These are phyloP conservation scores for Hymenoscyphus repandus DNA, from an alignment of 2,329 filamentous ascomycete genomes.

Conservation along the genomic window DNA sequence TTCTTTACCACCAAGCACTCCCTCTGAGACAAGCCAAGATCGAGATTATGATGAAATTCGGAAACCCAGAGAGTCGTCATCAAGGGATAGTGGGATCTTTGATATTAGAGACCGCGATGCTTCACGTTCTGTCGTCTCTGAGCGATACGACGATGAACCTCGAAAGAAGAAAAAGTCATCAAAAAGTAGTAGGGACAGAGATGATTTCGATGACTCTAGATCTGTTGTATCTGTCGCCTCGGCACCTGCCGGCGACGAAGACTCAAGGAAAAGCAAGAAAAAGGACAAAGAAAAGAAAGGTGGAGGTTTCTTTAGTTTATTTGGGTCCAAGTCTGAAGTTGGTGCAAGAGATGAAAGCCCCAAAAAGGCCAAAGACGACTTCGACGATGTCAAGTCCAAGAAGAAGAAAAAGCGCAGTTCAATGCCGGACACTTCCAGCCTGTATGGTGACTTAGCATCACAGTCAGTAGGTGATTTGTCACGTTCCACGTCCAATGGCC, in stretches of 20 bases:
- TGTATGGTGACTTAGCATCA: constrained; percentile 23
- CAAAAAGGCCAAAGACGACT: constrained; percentile 24
- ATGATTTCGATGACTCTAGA: constrained; percentile 44
- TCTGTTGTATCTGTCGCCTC: constrained; percentile 42
- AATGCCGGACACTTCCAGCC: constrained; percentile 20
- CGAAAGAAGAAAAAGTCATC: constrained; percentile 17
- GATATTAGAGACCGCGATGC: constrained; percentile 37
- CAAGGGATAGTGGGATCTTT: constrained; percentile 37
- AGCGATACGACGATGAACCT: constrained; percentile 25
- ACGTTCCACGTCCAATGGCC: constrained; percentile 22
- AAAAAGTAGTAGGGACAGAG: constrained; percentile 38
- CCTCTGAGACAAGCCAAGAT: constrained; percentile 26
- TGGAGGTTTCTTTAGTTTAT: constrained; percentile 41
- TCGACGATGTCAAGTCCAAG: constrained; percentile 28
- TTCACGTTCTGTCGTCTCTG: constrained; percentile 44
- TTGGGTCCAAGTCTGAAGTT: constrained; percentile 34
- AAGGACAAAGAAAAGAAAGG: constrained; percentile 34
- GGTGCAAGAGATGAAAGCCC: constrained; percentile 23
- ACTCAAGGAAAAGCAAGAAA: constrained; percentile 35
- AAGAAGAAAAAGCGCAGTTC: constrained; percentile 31
- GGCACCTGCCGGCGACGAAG: constrained; percentile 34
- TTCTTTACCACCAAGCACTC: constrained; percentile 25
- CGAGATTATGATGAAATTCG: constrained; percentile 32
- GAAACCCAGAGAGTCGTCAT: constrained; percentile 32
- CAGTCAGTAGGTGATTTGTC: constrained; percentile 23